These are phyloP conservation scores for Porphyra umbilicalis DNA, from an alignment of 31 red algal genomes.

Conservation along the genomic window DNA sequence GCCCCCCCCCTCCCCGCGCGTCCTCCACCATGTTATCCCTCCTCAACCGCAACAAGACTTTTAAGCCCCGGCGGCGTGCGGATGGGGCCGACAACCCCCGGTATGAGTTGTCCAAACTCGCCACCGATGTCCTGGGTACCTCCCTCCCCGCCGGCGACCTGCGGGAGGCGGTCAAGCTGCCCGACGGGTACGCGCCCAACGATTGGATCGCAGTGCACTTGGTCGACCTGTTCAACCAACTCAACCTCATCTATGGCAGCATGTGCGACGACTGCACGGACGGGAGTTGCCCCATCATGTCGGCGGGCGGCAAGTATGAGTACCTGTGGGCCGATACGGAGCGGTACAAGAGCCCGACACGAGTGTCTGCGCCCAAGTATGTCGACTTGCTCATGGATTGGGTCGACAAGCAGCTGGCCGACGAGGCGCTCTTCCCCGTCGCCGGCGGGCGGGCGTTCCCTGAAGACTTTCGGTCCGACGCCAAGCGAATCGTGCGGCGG, in stretches of 20 bases:
- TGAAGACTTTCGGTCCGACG: constrained; percentile 57
- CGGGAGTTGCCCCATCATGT: constrained; percentile 90
- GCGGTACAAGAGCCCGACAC: constrained; percentile 61
- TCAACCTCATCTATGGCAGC: constrained; percentile 92
- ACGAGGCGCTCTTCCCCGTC: constrained; percentile 63
- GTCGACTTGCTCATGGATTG: constrained; percentile 90
- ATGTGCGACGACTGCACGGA: constrained; percentile 97
- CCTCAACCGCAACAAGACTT: constrained; percentile 91
- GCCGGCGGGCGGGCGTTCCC: constrained; percentile 57
- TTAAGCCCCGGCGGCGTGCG: constrained; percentile 67
- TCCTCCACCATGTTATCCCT: constrained; percentile 78
- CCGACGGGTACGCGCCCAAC: constrained; percentile 84
- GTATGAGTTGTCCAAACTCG: constrained; percentile 74
- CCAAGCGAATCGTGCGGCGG: constrained; percentile 88
- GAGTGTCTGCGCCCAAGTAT: constrained; percentile 90
- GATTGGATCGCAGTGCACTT: constrained; percentile 95
- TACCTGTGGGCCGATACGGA: constrained; percentile 93
- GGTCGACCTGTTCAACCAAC: constrained; percentile 95
- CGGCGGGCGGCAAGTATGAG: constrained; percentile 91
- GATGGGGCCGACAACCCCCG: constrained; percentile 57
- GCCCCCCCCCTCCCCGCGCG: not conserved
- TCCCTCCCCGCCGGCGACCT: constrained; percentile 49
- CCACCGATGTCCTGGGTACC: constrained; percentile 61
- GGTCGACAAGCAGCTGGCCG: constrained; percentile 74
- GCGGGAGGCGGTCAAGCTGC: constrained; percentile 80